Evolutionary conservation across 352 stramenopile genomes (phyloP).

Genomic region (Phytophthora idaei): DNA sequence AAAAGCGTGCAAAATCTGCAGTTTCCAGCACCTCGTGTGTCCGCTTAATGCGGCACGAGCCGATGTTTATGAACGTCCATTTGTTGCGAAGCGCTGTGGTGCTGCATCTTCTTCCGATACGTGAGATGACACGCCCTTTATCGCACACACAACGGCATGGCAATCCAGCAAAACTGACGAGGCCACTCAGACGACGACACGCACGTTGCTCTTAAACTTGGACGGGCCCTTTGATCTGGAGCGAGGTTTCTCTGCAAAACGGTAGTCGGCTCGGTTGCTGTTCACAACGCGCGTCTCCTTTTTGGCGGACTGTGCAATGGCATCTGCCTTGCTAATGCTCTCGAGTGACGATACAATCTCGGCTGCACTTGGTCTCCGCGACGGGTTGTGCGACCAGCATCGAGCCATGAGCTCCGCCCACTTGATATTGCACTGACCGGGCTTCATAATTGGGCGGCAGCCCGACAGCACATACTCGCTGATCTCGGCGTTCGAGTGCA

Average conservation of each 20-base stretch:
- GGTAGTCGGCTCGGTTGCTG: constrained; percentile 82
- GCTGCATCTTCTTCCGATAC: constrained; percentile 13
- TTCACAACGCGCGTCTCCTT: constrained; percentile 73
- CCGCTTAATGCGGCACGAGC: constrained; percentile 7
- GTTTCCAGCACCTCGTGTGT: constrained; percentile 1
- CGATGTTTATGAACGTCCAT: neutral
- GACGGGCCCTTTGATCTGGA: constrained; percentile 52
- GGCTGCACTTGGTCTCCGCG: constrained; percentile 68
- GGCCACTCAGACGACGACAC: constrained; percentile 42
- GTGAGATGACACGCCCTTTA: constrained; percentile 19
- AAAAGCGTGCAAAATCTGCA: constrained; percentile 30
- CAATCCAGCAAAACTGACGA: constrained; percentile 16
- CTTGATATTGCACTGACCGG: constrained; percentile 79
- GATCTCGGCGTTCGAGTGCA: constrained; percentile 76
- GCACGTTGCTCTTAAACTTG: constrained; percentile 77
- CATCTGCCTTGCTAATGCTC: constrained; percentile 75
- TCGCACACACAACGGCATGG: constrained; percentile 29
- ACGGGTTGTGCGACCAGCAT: constrained; percentile 84
- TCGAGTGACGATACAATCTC: constrained; percentile 86
- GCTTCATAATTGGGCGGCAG: constrained; percentile 77
- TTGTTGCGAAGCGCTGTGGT: constrained; percentile 3
- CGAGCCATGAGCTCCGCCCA: constrained; percentile 86
- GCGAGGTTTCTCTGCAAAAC: constrained; percentile 62
- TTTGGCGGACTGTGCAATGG: constrained; percentile 67
- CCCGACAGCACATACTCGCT: constrained; percentile 76